Evolutionary conservation across 371 early-diverging fungal species (phyloP).

Genomic region (Syncephalastrum sp.): DNA sequence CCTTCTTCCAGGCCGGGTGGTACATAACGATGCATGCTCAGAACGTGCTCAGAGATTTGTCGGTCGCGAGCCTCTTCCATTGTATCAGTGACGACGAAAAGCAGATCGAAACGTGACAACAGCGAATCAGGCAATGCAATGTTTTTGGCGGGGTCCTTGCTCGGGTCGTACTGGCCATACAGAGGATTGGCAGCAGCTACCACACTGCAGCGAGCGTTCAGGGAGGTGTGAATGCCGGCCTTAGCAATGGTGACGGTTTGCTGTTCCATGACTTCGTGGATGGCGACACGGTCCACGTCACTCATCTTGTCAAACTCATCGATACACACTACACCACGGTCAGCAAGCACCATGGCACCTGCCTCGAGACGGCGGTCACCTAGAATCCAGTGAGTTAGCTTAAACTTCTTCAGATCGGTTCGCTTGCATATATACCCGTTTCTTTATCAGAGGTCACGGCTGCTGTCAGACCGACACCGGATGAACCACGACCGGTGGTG

Average conservation of each 20-base stretch:
- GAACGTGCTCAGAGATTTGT: constrained; percentile 86
- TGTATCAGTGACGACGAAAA: constrained; percentile 96
- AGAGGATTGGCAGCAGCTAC: constrained; percentile 99
- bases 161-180: constrained; percentile 87
- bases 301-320: constrained; percentile 99
- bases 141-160: constrained; percentile 88
- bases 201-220: constrained; percentile 98
- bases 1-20: constrained; percentile 89
- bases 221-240: constrained; percentile 97
- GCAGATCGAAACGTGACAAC: constrained; percentile 97
- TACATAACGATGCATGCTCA: constrained; percentile 90
- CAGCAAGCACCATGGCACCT: constrained; percentile 99
- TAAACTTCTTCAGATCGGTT: constrained; percentile 35
- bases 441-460: constrained; percentile 90
- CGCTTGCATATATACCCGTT: constrained; percentile 42
- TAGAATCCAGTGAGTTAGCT: constrained; percentile 10
- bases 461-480: constrained; percentile 98
- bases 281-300: constrained; percentile 98
- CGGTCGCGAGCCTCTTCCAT: constrained; percentile 85
- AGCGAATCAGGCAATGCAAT: constrained; percentile 98
- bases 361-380: constrained; percentile 94
- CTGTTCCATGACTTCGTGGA: constrained; percentile 99
- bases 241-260: constrained; percentile 98
- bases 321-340: constrained; percentile 98
- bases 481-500: constrained; percentile 96